A percentile compares a stretch with the other conserved stretches of the same genome.
Evolutionary conservation across 768 basidiomycete species (phyloP).

Genomic region (Hericium coralloides): DNA sequence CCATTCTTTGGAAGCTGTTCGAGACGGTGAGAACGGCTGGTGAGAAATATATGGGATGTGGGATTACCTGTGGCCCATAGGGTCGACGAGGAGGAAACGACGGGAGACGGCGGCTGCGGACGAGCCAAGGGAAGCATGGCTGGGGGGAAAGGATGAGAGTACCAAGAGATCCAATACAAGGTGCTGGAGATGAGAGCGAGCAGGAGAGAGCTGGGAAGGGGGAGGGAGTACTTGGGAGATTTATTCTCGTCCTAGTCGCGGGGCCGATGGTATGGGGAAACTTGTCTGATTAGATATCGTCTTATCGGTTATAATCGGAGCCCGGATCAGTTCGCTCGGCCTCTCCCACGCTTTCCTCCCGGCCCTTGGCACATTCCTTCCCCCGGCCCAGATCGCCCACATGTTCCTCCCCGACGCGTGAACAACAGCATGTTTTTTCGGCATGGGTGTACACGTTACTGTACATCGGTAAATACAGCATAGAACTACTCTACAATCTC

Average conservation of each 20-base stretch:
- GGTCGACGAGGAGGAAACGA: slow-evolving; percentile 39
- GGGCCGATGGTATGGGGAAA: background rate
- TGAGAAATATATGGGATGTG: background rate
- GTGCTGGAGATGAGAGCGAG: slow-evolving; percentile 6
- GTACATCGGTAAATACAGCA: background rate
- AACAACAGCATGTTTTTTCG: background rate
- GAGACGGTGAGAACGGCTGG: slow-evolving; percentile 8
- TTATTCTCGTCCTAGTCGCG: slow-evolving; percentile 7
- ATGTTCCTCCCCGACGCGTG: background rate
- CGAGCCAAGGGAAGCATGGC: slow-evolving; percentile 6
- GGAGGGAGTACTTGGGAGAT: background rate
- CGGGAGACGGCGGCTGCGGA: slow-evolving; percentile 7
- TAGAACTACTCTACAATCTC: slow-evolving; percentile 43
- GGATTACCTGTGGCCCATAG: slow-evolving; percentile 70
- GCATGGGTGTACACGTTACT: background rate
- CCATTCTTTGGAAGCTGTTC: slow-evolving; percentile 81
- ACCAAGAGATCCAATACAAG: slow-evolving; percentile 9
- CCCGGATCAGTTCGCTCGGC: slow-evolving; percentile 2
- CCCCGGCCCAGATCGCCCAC: background rate
- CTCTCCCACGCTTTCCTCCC: background rate
- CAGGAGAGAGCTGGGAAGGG: background rate
- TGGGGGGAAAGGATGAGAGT: slow-evolving; percentile 15
- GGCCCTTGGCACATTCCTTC: background rate
- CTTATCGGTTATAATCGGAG: slow-evolving; percentile 3
- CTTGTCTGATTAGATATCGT: slow-evolving; percentile 48